Conservation (phyloP, 208 protist species). For the Wallacemonas sp. region DNA sequence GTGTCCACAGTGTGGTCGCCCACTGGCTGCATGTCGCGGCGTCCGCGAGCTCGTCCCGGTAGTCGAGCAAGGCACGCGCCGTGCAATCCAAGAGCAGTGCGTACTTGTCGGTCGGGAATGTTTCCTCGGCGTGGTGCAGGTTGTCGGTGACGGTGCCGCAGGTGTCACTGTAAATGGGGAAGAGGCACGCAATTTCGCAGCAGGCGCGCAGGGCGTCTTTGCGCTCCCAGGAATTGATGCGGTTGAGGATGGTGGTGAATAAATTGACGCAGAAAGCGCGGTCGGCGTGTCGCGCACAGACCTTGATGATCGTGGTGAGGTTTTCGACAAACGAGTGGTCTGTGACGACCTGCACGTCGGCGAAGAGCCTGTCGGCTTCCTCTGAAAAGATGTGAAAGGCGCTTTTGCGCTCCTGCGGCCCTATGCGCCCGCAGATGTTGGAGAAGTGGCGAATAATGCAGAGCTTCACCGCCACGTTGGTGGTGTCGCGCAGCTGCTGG, state of each 20-base stretch:
- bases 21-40: background rate
- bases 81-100: slow-evolving; percentile 5
- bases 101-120: slow-evolving; percentile 4
- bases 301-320: slow-evolving; percentile 27
- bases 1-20: background rate
- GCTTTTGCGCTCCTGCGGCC: slow-evolving; percentile 32
- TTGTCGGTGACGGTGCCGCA: slow-evolving; percentile 3
- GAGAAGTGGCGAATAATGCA: slow-evolving; percentile 52
- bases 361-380: slow-evolving; percentile 29
- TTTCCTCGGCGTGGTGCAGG: background rate
- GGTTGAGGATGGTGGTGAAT: slow-evolving; percentile 18
- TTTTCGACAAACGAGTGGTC: slow-evolving; percentile 36
- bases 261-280: slow-evolving; percentile 21
- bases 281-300: slow-evolving; percentile 24
- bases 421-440: slow-evolving; percentile 38
- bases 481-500: slow-evolving; percentile 41
- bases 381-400: slow-evolving; percentile 48
- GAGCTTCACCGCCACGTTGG: slow-evolving; percentile 26
- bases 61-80: background rate
- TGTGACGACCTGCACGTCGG: slow-evolving; percentile 28
- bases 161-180: slow-evolving; percentile 8
- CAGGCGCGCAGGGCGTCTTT: slow-evolving; percentile 23
- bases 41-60: background rate
- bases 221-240: slow-evolving; percentile 24
- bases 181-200: slow-evolving; percentile 1